These are phyloP conservation scores for Davidsoniella eucalypti DNA, from an alignment of 2,329 filamentous ascomycete genomes.

Conservation along the genomic window DNA sequence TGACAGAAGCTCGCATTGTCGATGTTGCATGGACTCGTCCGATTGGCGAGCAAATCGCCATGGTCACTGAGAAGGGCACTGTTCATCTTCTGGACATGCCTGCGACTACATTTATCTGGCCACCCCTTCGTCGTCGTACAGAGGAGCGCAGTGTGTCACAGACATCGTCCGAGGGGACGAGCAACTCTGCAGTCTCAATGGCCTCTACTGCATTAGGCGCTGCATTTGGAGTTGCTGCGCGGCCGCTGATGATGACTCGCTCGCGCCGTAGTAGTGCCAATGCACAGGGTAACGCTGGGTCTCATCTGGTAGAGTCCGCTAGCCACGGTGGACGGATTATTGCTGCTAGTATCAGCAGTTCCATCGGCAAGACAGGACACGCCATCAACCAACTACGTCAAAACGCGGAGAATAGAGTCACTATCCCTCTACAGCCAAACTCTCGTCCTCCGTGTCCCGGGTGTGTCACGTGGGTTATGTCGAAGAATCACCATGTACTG, in stretches of 20 bases:
- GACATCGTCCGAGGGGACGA: conserved; percentile 29
- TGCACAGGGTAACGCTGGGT: conserved; percentile 2
- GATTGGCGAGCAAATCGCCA: conserved; percentile 64
- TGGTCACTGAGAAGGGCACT: conserved; percentile 90
- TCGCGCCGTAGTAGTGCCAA: conserved; percentile 23
- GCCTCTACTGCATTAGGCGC: conserved; percentile 56
- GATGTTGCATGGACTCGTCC: conserved; percentile 79
- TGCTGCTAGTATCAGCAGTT: conserved; percentile 57
- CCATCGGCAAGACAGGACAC: conserved; percentile 55
- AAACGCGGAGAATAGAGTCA: conserved; percentile 58
- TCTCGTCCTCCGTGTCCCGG: conserved; percentile 35
- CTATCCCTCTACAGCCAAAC: conserved; percentile 38
- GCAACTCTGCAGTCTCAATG: conserved; percentile 44
- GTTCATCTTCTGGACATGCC: conserved; percentile 85
- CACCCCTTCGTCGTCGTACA: conserved; percentile 45
- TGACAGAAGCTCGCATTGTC: conserved; percentile 81
- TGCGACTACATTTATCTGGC: conserved; percentile 70
- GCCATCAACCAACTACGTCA: conserved; percentile 56
- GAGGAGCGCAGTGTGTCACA: conserved; percentile 22
- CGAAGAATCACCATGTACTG: conserved; percentile 44
- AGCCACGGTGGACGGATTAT: conserved; percentile 57
- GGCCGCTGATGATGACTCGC: conserved; percentile 39
- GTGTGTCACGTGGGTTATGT: conserved; percentile 49
- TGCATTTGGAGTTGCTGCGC: conserved; percentile 47
- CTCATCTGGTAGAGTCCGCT: conserved; percentile 30